Evolutionary conservation across 2,329 filamentous ascomycete species (phyloP).

Genomic region (Colletotrichum sp.): DNA sequence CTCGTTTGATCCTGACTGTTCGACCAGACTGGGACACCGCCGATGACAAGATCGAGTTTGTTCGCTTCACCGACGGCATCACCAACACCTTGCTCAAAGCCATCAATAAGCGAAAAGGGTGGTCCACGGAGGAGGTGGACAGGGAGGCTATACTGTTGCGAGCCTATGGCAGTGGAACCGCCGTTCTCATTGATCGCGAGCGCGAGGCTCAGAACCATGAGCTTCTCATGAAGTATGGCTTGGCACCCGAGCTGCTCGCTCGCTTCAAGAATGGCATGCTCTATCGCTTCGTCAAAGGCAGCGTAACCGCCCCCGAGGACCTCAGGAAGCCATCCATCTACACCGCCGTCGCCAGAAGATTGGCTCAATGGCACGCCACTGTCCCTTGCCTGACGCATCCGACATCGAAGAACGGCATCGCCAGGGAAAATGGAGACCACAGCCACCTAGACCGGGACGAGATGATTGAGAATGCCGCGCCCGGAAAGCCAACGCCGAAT

Average conservation of each 20-base stretch:
- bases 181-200: constrained; percentile 94
- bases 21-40: constrained; percentile 82
- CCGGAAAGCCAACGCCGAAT: constrained; percentile 79
- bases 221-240: constrained; percentile 79
- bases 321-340: constrained; percentile 78
- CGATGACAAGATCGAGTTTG: constrained; percentile 79
- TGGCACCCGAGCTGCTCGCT: constrained; percentile 87
- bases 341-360: constrained; percentile 79
- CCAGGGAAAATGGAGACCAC: constrained; percentile 32
- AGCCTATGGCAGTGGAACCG: constrained; percentile 93
- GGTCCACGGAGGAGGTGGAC: constrained; percentile 80
- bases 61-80: constrained; percentile 96
- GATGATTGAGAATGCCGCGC: constrained; percentile 57
- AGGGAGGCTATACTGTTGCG: constrained; percentile 85
- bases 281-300: constrained; percentile 87
- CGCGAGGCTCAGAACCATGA: constrained; percentile 83
- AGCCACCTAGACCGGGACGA: constrained; percentile 36
- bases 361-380: constrained; percentile 92
- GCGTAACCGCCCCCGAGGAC: constrained; percentile 80
- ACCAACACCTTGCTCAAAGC: constrained; percentile 91
- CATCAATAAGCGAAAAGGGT: constrained; percentile 69
- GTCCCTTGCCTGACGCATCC: constrained; percentile 59
- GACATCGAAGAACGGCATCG: constrained; percentile 38
- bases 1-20: constrained; percentile 78
- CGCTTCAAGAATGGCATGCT: constrained; percentile 96